Percentiles rank a stretch among this genome's conserved stretches.
Evolutionary conservation across 2,329 filamentous ascomycete genomes (phyloP).

Genomic region (Exutisphaerella laricina): DNA sequence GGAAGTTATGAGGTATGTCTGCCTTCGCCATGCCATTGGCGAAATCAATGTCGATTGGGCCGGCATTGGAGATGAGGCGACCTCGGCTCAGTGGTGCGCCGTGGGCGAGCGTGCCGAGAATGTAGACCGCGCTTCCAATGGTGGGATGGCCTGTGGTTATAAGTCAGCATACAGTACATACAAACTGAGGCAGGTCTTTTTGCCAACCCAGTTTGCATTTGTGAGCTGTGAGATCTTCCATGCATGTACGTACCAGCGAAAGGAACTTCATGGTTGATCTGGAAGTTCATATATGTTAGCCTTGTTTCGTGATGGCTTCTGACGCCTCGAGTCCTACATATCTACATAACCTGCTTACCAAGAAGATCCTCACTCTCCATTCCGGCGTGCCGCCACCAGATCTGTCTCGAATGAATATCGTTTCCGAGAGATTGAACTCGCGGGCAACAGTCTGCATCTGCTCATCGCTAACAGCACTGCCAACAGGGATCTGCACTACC

Average conservation of each 20-base stretch:
- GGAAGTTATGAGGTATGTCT: slow-evolving; percentile 62
- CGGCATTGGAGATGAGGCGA: slow-evolving; percentile 41
- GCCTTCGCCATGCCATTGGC: slow-evolving; percentile 49
- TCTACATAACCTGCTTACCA: too few species aligned
- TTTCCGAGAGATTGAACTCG: slow-evolving; percentile 56
- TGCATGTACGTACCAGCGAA: slow-evolving; percentile 40
- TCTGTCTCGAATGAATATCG: slow-evolving; percentile 48
- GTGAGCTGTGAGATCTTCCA: too few species aligned
- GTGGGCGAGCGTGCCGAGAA: slow-evolving; percentile 32
- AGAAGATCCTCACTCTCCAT: slow-evolving; percentile 52
- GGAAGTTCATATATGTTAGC: too few species aligned
- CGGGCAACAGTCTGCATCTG: slow-evolving; percentile 51
- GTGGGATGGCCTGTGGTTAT: slow-evolving; percentile 47
- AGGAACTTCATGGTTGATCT: slow-evolving; percentile 46
- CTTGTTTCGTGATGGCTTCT: too few species aligned
- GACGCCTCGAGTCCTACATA: too few species aligned
- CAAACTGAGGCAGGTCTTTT: too few species aligned
- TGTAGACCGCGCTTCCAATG: slow-evolving; percentile 51
- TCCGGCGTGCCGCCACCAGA: slow-evolving; percentile 14
- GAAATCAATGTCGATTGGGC: slow-evolving; percentile 38
- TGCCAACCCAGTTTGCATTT: too few species aligned
- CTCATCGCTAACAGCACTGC: slow-evolving; percentile 21
- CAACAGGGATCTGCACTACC: slow-evolving; percentile 45
- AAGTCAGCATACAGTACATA: background rate
- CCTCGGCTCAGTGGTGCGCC: slow-evolving; percentile 30